Evolutionary conservation across 208 protist genomes (phyloP).

Genomic region (Naegleria fowleri): DNA sequence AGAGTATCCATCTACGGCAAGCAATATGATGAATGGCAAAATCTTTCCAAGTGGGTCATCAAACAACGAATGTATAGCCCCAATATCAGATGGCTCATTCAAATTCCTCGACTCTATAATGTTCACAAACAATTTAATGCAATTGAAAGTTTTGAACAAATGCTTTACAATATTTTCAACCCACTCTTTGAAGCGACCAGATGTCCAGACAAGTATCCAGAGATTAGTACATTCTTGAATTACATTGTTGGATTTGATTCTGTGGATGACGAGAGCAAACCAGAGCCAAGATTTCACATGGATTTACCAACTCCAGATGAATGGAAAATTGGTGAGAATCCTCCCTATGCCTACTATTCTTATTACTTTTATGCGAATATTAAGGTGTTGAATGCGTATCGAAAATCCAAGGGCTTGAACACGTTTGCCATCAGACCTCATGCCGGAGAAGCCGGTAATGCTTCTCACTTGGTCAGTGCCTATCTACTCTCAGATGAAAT

Average conservation of each 20-base stretch:
- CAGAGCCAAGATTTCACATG: slow-evolving; percentile 58
- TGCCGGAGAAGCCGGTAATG: slow-evolving; percentile 85
- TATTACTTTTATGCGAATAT: slow-evolving; percentile 99
- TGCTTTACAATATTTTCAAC: slow-evolving; percentile 95
- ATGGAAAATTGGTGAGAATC: slow-evolving; percentile 89
- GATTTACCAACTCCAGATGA: slow-evolving; percentile 71
- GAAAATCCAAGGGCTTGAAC: slow-evolving; percentile 73
- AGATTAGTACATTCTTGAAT: slow-evolving; percentile 90
- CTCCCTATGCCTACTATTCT: slow-evolving; percentile 97
- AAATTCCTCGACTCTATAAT: slow-evolving; percentile 90
- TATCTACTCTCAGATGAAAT: slow-evolving; percentile 89
- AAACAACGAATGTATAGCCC: slow-evolving; percentile 86
- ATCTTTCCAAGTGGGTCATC: slow-evolving; percentile 87
- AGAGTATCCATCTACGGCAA: slow-evolving; percentile 82
- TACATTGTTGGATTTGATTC: slow-evolving; percentile 95
- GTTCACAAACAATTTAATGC: slow-evolving; percentile 76
- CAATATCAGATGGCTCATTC: slow-evolving; percentile 96
- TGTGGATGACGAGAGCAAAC: slow-evolving; percentile 96
- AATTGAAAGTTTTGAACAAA: slow-evolving; percentile 84
- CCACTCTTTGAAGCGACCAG: slow-evolving; percentile 96
- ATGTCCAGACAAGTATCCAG: slow-evolving; percentile 85
- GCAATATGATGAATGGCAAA: slow-evolving; percentile 86
- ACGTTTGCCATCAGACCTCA: slow-evolving; percentile 96
- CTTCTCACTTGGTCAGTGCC: slow-evolving; percentile 74
- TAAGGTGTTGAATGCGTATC: slow-evolving; percentile 89